Evolutionary conservation across 1,284 basidiomycete species (phyloP).

Genomic region (Papiliotrema fonsecae): DNA sequence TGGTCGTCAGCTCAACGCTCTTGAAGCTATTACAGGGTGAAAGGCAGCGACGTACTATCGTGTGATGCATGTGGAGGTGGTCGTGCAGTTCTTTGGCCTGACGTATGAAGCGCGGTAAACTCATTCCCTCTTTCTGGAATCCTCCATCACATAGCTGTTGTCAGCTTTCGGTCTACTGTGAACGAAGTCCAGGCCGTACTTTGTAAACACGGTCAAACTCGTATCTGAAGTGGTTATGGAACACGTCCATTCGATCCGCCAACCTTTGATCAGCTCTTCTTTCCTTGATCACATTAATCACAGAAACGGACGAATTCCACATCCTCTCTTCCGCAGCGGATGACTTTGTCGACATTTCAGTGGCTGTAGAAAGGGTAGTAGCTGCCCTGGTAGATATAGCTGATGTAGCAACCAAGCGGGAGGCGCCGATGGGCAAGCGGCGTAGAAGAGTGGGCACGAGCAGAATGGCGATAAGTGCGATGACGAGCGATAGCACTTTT

Average conservation of each 20-base stretch:
- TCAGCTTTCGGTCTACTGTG: too few species aligned
- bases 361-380: neutral
- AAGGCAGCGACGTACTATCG: constrained; percentile 54
- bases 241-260: constrained; percentile 41
- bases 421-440: neutral
- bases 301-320: constrained; percentile 23
- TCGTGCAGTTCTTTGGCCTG: constrained; percentile 51
- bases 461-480: too few species aligned
- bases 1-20: neutral
- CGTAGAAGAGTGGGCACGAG: neutral
- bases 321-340: constrained; percentile 21
- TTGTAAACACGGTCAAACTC: constrained; percentile 40
- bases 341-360: constrained; percentile 5
- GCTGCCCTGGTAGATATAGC: neutral
- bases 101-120: constrained; percentile 51
- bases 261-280: constrained; percentile 15
- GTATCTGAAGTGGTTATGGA: constrained; percentile 40
- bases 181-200: constrained; percentile 10
- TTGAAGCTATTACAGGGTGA: neutral
- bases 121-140: constrained; percentile 52
- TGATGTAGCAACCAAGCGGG: neutral
- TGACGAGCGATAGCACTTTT: neutral
- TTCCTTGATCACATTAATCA: neutral
- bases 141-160: constrained; percentile 54
- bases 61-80: constrained; percentile 63